These are phyloP conservation scores for Pelargonium fulgidum DNA, from an alignment of 441 rosid genomes.

Conservation along the genomic window DNA sequence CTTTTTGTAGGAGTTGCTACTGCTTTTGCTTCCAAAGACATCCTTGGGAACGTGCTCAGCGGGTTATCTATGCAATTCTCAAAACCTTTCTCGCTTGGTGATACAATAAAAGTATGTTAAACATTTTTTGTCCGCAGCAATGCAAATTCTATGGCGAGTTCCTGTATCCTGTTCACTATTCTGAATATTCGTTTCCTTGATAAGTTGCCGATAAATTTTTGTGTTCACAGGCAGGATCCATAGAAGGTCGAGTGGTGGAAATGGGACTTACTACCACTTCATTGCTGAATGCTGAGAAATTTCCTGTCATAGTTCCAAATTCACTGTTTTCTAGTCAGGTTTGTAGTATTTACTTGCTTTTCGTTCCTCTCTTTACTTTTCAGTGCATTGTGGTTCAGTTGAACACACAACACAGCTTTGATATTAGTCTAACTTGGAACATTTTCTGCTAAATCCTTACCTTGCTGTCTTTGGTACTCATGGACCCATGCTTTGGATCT, in stretches of 20 bases:
- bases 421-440: background rate
- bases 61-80: constrained; percentile 85
- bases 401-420: background rate
- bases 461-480: background rate
- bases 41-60: constrained; percentile 86
- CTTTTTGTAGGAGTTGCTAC: constrained; percentile 77
- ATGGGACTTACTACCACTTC: constrained; percentile 83
- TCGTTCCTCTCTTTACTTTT: background rate
- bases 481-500: background rate
- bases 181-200: background rate
- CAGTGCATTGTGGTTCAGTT: background rate
- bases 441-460: background rate
- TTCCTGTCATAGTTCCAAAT: constrained; percentile 80
- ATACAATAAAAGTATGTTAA: constrained; percentile 71
- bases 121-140: background rate
- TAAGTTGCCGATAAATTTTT: constrained; percentile 8
- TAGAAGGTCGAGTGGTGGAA: constrained; percentile 88
- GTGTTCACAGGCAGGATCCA: constrained; percentile 62
- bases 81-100: constrained; percentile 84
- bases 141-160: background rate
- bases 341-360: constrained; percentile 18
- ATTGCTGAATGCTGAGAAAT: constrained; percentile 67
- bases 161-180: background rate
- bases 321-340: constrained; percentile 92
- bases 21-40: constrained; percentile 84